phyloP scores from a whole-genome alignment of 2,329 filamentous ascomycete species.

The Aspergillus fischeri region DNA sequence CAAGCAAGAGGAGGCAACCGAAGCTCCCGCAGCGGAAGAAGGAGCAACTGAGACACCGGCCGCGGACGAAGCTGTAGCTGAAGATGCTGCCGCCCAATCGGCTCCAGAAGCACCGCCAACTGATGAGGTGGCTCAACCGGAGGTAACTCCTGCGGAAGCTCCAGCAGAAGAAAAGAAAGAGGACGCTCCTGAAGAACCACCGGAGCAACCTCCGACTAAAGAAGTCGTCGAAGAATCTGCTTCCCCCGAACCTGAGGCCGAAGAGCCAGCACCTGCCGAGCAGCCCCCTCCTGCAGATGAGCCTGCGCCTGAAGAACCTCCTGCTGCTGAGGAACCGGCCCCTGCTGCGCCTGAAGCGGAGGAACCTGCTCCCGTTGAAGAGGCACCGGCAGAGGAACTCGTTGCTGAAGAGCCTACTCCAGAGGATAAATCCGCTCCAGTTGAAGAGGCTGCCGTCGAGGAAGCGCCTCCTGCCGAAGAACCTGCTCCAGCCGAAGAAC shows the following conservation, averaged over 20 bases:
- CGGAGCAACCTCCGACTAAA: constrained; percentile 11
- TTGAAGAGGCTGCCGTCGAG: constrained; percentile 15
- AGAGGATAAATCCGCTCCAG: constrained; percentile 10
- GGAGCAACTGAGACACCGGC: constrained; percentile 6
- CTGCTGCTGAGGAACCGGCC: constrained; percentile 6
- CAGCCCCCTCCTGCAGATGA: constrained; percentile 10
- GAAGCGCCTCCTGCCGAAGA: constrained; percentile 13
- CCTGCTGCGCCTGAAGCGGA: background rate
- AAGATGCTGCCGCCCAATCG: constrained; percentile 12
- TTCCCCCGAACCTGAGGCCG: constrained; percentile 1
- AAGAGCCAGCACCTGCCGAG: constrained; percentile 15
- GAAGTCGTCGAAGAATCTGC: constrained; percentile 4
- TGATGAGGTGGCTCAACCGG: constrained; percentile 7
- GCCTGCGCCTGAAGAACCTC: constrained; percentile 7
- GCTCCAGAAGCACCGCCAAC: constrained; percentile 11
- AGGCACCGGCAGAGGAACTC: constrained; percentile 7
- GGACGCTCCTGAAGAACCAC: constrained; percentile 9
- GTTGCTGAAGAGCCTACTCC: constrained; percentile 8
- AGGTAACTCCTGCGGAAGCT: constrained; percentile 12
- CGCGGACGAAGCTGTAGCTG: constrained; percentile 10
- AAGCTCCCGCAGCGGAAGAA: constrained; percentile 16
- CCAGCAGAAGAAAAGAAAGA: constrained; percentile 10
- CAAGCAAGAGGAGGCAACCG: constrained; percentile 12
- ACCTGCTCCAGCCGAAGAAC: constrained; percentile 11
- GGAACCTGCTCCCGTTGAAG: constrained; percentile 6